These are phyloP conservation scores for Neoscytalidium dimidiatum DNA, from an alignment of 2,329 filamentous ascomycete genomes.

Conservation along the genomic window DNA sequence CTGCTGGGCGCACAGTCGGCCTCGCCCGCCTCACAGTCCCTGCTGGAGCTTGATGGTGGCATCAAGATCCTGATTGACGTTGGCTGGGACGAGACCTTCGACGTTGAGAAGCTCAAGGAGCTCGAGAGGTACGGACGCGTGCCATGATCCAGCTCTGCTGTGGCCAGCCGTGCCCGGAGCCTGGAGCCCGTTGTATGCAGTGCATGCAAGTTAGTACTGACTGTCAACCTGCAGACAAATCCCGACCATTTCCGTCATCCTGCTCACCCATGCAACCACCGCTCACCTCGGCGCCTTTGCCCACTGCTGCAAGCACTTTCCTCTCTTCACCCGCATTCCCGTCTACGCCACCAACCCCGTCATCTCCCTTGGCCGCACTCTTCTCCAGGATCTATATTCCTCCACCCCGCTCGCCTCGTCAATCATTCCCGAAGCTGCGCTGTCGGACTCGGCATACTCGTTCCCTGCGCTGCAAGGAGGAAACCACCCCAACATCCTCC, in stretches of 20 bases:
- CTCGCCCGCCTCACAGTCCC: constrained; percentile 87
- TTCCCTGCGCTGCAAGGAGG: constrained; percentile 56
- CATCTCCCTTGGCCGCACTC: constrained; percentile 85
- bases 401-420: constrained; percentile 87
- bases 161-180: no score
- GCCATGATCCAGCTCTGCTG: not conserved
- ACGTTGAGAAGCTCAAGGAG: constrained; percentile 77
- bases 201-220: not conserved
- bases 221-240: constrained; percentile 65
- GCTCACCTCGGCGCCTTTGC: constrained; percentile 91
- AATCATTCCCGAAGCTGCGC: constrained; percentile 71
- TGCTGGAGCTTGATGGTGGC: constrained; percentile 93
- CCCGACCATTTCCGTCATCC: constrained; percentile 86
- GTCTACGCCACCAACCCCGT: constrained; percentile 94
- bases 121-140: constrained; percentile 72
- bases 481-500: constrained; percentile 53
- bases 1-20: constrained; percentile 88
- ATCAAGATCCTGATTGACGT: constrained; percentile 94
- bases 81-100: constrained; percentile 93
- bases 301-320: constrained; percentile 96
- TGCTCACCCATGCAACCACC: constrained; percentile 90
- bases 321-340: constrained; percentile 86
- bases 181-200: not conserved
- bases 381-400: constrained; percentile 88
- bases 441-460: constrained; percentile 64